A percentile compares a stretch with the other conserved stretches of the same genome.
These are phyloP conservation scores for Zopfochytrium polystomum DNA, from an alignment of 371 early-diverging fungal species.

Conservation along the genomic window DNA sequence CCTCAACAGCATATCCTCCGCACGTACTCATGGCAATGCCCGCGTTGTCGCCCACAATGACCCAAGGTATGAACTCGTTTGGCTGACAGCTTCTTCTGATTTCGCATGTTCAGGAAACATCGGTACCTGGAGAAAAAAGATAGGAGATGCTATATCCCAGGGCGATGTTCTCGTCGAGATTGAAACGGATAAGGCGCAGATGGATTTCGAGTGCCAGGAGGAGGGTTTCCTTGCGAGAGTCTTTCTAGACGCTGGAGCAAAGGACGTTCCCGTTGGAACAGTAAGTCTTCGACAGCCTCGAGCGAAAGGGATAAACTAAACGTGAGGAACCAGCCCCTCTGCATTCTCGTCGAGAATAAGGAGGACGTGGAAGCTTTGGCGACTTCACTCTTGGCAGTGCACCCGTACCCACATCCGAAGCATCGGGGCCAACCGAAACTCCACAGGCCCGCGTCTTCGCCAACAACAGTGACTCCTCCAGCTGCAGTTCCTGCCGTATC, in stretches of 20 bases:
- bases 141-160: conserved; percentile 88
- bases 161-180: conserved; percentile 97
- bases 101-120: conserved; percentile 79
- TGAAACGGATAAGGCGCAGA: conserved; percentile 99
- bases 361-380: conserved; percentile 69
- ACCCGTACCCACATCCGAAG: too few species aligned
- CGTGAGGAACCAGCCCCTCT: conserved; percentile 90
- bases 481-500: conserved; percentile 31
- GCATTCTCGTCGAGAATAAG: conserved; percentile 86
- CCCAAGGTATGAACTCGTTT: conserved; percentile 60
- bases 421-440: too few species aligned
- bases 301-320: too few species aligned
- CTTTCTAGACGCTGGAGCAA: conserved; percentile 75
- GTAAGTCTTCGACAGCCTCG: conserved; percentile 35
- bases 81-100: too few species aligned
- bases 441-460: conserved; percentile 43
- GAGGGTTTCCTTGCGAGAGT: conserved; percentile 96
- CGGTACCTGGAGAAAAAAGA: conserved; percentile 91
- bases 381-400: conserved; percentile 48
- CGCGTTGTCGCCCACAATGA: conserved; percentile 98
- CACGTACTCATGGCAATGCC: conserved; percentile 95
- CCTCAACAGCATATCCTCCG: conserved; percentile 65
- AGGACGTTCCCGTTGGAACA: conserved; percentile 78
- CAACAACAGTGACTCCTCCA: conserved; percentile 47
- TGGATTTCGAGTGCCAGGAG: conserved; percentile 99